These are phyloP conservation scores for Gonapodya prolifera DNA, from an alignment of 192 early-diverging fungal genomes.

Conservation along the genomic window DNA sequence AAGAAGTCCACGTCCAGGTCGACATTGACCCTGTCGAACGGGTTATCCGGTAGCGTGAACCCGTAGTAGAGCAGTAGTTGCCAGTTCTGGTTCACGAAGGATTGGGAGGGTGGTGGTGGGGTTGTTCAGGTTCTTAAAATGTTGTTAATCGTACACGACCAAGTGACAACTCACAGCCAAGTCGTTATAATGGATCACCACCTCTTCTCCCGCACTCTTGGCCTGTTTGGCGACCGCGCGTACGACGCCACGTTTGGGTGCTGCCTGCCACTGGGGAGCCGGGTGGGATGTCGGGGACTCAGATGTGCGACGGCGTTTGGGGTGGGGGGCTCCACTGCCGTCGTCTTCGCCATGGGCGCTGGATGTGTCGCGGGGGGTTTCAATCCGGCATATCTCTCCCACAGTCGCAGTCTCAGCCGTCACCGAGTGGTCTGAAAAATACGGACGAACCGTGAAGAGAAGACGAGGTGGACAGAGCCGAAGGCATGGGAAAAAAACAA, in stretches of 20 bases:
- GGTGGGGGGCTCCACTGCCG: not conserved
- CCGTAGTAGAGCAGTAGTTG: not conserved
- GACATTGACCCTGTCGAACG: not conserved
- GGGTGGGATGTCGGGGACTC: too few relatives aligned
- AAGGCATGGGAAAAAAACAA: too few relatives aligned
- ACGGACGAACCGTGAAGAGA: not conserved
- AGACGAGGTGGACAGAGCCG: too few relatives aligned
- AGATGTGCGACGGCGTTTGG: not conserved
- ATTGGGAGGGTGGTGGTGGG: not conserved
- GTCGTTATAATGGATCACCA: not conserved
- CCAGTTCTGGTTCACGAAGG: not conserved
- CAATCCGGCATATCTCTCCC: not conserved
- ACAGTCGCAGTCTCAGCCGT: not conserved
- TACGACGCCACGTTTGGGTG: not conserved
- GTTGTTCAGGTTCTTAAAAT: not conserved
- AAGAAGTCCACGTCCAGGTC: not conserved
- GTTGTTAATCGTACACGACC: too few relatives aligned
- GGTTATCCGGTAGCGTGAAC: not conserved
- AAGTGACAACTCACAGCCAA: not conserved
- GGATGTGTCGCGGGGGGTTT: not conserved
- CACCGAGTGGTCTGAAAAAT: not conserved
- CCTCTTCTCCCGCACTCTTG: not conserved
- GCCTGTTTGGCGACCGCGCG: not conserved
- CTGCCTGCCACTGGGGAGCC: too few relatives aligned
- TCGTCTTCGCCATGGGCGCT: too few relatives aligned